These are phyloP conservation scores for Platanthera guangdongensis DNA, from an alignment of 106 monocot genomes.

Conservation along the genomic window DNA sequence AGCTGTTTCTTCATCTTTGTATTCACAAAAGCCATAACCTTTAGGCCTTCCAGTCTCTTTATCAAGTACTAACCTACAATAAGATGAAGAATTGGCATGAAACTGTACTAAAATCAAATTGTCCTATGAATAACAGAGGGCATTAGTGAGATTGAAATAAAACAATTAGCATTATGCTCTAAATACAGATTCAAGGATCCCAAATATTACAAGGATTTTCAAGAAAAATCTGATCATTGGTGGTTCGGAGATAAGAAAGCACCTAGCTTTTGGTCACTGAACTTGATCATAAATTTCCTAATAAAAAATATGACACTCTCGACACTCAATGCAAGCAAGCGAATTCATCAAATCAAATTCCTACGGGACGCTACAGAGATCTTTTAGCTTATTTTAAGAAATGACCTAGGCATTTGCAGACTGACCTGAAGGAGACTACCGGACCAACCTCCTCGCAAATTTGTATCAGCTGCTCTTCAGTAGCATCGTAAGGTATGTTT, in stretches of 20 bases:
- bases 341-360: neutral
- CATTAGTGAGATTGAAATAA: neutral
- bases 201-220: neutral
- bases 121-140: neutral
- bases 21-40: slow-evolving; percentile 98
- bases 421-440: slow-evolving; percentile 89
- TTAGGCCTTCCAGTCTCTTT: slow-evolving; percentile 96
- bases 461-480: slow-evolving; percentile 87
- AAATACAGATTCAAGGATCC: neutral
- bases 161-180: neutral
- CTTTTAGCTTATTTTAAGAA: neutral
- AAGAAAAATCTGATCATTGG: neutral
- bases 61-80: slow-evolving; percentile 83
- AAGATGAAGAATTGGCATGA: slow-evolving; percentile 1
- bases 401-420: neutral
- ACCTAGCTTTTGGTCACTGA: neutral
- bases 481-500: slow-evolving; percentile 95
- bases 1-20: slow-evolving; percentile 97
- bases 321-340: neutral
- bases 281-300: neutral
- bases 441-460: slow-evolving; percentile 98
- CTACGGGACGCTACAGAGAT: neutral
- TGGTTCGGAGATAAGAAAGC: neutral
- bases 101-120: slow-evolving; percentile 2
- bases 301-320: neutral